Evolutionary conservation across 73 alveolate species (phyloP).

Genomic region (Paramecium bursaria): DNA sequence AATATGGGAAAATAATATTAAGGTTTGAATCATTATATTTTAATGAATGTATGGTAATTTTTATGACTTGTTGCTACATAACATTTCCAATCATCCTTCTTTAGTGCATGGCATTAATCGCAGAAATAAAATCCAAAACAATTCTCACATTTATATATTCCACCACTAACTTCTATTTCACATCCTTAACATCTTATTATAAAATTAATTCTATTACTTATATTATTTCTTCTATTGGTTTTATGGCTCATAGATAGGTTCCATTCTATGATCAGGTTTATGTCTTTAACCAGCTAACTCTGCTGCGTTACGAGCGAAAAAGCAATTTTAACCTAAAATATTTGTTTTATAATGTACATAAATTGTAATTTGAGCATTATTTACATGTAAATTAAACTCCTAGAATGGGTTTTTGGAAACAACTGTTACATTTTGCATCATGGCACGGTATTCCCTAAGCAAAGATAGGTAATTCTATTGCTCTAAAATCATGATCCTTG

Average conservation of each 20-base stretch:
- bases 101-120: conserved; percentile 38
- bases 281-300: conserved; percentile 55
- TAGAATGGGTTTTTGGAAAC: conserved; percentile 87
- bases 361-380: conserved; percentile 76
- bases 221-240: conserved; percentile 28
- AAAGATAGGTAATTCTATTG: conserved; percentile 80
- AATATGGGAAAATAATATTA: neutral
- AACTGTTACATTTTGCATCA: conserved; percentile 79
- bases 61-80: conserved; percentile 69
- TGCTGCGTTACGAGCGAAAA: conserved; percentile 65
- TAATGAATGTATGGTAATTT: conserved; percentile 64
- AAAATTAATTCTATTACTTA: too few relatives aligned
- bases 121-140: conserved; percentile 71
- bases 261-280: conserved; percentile 66
- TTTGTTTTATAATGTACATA: conserved; percentile 39
- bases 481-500: conserved; percentile 76
- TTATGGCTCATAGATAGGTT: conserved; percentile 45
- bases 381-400: conserved; percentile 89
- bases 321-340: conserved; percentile 82
- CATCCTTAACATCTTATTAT: conserved; percentile 72
- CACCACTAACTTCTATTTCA: conserved; percentile 52
- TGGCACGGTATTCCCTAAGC: conserved; percentile 89
- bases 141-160: conserved; percentile 68
- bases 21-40: conserved; percentile 38
- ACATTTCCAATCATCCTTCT: conserved; percentile 68